These are phyloP conservation scores for Malus hybrid DNA, from an alignment of 331 rosid genomes.

Conservation along the genomic window DNA sequence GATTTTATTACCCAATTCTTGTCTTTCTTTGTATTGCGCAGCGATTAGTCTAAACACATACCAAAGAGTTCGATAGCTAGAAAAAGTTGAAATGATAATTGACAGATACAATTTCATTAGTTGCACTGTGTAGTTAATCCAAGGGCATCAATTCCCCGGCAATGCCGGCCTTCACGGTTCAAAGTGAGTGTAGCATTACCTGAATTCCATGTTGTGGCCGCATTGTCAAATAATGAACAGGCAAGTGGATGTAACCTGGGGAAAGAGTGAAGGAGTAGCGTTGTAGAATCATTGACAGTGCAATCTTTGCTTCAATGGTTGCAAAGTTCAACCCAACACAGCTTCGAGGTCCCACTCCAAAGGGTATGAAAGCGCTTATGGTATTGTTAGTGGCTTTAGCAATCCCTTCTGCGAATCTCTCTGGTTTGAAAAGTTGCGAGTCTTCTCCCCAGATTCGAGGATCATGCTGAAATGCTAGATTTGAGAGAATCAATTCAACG, in stretches of 20 bases:
- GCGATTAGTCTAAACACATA: too few species aligned
- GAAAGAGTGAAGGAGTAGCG: neutral
- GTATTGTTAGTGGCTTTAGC: slow-evolving; percentile 5
- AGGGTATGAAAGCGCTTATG: neutral
- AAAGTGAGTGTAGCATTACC: neutral
- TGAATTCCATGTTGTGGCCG: neutral
- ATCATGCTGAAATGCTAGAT: slow-evolving; percentile 7
- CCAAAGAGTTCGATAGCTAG: neutral
- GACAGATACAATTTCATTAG: neutral
- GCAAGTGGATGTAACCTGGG: neutral
- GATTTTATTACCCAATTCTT: too few species aligned
- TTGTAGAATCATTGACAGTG: neutral
- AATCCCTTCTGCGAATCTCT: slow-evolving; percentile 8
- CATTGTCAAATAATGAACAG: neutral
- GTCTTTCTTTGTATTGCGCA: too few species aligned
- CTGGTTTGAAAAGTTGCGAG: slow-evolving; percentile 6
- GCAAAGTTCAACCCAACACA: slow-evolving; percentile 7
- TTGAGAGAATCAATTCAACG: neutral
- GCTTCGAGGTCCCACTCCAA: slow-evolving; percentile 2
- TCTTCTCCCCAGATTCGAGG: slow-evolving; percentile 11
- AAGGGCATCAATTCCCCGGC: too few species aligned
- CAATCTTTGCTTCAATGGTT: slow-evolving; percentile 3
- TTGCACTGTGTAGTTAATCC: too few species aligned
- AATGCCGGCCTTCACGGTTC: too few species aligned
- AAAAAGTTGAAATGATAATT: neutral